Conservation (phyloP, 805 yeast species). For the Kodamaea fukazawae region DNA sequence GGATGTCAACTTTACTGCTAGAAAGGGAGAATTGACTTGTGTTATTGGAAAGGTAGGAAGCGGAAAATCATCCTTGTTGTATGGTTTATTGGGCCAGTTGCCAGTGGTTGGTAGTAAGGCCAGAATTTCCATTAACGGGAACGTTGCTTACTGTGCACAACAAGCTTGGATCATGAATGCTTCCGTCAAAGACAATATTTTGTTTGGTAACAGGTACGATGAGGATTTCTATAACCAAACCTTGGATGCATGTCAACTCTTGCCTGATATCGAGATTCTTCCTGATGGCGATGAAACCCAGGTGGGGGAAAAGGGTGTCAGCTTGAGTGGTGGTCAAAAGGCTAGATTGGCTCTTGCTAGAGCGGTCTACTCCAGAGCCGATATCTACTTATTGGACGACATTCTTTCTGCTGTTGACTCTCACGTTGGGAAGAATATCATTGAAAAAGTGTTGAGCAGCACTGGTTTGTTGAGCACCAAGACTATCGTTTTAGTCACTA, state of each 20-base stretch:
- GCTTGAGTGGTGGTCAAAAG: conserved; percentile 30
- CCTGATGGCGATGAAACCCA: conserved; percentile 28
- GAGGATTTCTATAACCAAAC: conserved; percentile 21
- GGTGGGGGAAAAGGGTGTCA: conserved; percentile 30
- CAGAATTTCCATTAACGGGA: conserved; percentile 17
- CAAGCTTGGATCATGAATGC: conserved; percentile 27
- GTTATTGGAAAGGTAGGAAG: conserved; percentile 27
- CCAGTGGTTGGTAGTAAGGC: conserved; percentile 4
- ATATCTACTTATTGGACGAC: conserved; percentile 26
- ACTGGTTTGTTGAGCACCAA: conserved; percentile 23
- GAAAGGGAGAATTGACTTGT: conserved; percentile 24
- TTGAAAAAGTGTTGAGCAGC: conserved; percentile 22
- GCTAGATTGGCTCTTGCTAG: conserved; percentile 29
- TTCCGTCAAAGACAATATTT: conserved; percentile 24
- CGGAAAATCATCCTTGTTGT: conserved; percentile 25
- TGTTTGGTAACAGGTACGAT: conserved; percentile 24
- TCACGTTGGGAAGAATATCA: conserved; percentile 28
- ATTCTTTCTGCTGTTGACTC: conserved; percentile 28
- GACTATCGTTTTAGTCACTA: conserved; percentile 27
- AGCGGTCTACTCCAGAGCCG: conserved; percentile 28
- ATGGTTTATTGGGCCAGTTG: conserved; percentile 26
- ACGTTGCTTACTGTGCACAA: conserved; percentile 27
- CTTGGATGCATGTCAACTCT: conserved; percentile 24
- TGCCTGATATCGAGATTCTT: conserved; percentile 23
- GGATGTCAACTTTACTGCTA: conserved; percentile 20